A percentile compares a stretch with the other conserved stretches of the same genome.
Evolutionary conservation across 2,329 filamentous ascomycete species (phyloP).

Genomic region (Botryotinia calthae): DNA sequence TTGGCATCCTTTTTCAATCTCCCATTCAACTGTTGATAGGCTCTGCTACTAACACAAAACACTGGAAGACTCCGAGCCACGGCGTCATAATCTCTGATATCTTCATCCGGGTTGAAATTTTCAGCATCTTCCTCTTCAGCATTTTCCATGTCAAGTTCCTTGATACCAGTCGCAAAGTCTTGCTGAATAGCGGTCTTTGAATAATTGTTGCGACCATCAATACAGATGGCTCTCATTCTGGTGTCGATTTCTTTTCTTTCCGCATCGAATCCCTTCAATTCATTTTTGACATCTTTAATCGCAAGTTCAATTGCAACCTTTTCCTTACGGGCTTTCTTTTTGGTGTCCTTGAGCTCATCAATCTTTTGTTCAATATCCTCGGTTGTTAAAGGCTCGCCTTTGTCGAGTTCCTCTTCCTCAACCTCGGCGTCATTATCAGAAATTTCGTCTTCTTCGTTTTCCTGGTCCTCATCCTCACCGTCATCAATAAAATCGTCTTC

Average conservation of each 20-base stretch:
- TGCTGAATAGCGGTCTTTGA: constrained; percentile 53
- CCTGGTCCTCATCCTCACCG: constrained; percentile 32
- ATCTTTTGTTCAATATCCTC: constrained; percentile 45
- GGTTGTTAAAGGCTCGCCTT: constrained; percentile 42
- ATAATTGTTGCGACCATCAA: constrained; percentile 55
- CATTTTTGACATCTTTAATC: constrained; percentile 42
- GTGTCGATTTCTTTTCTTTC: constrained; percentile 38
- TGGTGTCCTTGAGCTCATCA: constrained; percentile 43
- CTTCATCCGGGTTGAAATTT: constrained; percentile 53
- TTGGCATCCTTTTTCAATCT: constrained; percentile 51
- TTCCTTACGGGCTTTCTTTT: constrained; percentile 43
- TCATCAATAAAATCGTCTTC: constrained; percentile 19
- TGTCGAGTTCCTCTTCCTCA: constrained; percentile 13
- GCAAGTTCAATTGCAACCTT: constrained; percentile 34
- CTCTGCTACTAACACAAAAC: constrained; percentile 62
- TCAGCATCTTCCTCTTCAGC: constrained; percentile 51
- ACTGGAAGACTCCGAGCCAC: constrained; percentile 56
- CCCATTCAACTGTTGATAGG: constrained; percentile 60
- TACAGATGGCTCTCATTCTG: constrained; percentile 44
- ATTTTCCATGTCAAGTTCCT: constrained; percentile 56
- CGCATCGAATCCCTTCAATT: constrained; percentile 37
- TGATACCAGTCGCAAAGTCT: constrained; percentile 59
- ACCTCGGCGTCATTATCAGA: constrained; percentile 29
- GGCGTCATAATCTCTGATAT: constrained; percentile 56
- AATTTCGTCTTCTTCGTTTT: constrained; percentile 28